Conservation (phyloP, 2,329 filamentous ascomycete genomes). For the Aspergillus brunneoviolaceus region DNA sequence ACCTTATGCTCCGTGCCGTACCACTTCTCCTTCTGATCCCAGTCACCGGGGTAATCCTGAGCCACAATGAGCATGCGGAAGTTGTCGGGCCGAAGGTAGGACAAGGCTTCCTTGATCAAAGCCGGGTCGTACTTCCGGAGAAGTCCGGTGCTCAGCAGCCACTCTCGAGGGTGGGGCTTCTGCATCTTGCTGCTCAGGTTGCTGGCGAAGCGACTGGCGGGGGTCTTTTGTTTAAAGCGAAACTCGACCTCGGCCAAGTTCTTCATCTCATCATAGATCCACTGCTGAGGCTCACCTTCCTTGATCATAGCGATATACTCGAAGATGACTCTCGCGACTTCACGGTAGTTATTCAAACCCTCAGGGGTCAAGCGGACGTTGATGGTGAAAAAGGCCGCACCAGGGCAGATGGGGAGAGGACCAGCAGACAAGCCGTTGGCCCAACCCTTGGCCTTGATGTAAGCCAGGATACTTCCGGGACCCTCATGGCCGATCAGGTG, state of each 20-base stretch:
- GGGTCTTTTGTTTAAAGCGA: slow-evolving; percentile 89
- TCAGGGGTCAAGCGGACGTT: slow-evolving; percentile 80
- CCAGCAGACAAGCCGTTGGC: slow-evolving; percentile 80
- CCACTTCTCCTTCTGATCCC: slow-evolving; percentile 91
- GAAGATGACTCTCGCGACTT: slow-evolving; percentile 81
- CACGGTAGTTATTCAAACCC: slow-evolving; percentile 76
- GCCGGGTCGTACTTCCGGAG: slow-evolving; percentile 77
- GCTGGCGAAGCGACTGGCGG: slow-evolving; percentile 85
- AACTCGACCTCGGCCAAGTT: slow-evolving; percentile 90
- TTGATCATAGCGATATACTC: slow-evolving; percentile 87
- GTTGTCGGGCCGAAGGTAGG: slow-evolving; percentile 79
- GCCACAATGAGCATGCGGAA: slow-evolving; percentile 82
- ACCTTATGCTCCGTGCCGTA: slow-evolving; percentile 92
- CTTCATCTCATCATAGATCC: slow-evolving; percentile 93
- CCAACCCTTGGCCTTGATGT: slow-evolving; percentile 88
- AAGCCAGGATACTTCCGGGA: slow-evolving; percentile 85
- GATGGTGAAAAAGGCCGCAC: slow-evolving; percentile 76
- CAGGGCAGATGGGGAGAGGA: slow-evolving; percentile 72
- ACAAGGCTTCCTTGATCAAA: slow-evolving; percentile 72
- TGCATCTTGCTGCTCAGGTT: slow-evolving; percentile 86
- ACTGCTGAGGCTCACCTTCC: slow-evolving; percentile 77
- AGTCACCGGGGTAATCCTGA: slow-evolving; percentile 77
- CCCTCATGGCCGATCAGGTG: slow-evolving; percentile 92
- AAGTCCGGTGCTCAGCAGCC: slow-evolving; percentile 78
- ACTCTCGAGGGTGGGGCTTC: slow-evolving; percentile 79